Conservation (phyloP, 768 basidiomycete genomes). For the Chalciporus piperatus region DNA sequence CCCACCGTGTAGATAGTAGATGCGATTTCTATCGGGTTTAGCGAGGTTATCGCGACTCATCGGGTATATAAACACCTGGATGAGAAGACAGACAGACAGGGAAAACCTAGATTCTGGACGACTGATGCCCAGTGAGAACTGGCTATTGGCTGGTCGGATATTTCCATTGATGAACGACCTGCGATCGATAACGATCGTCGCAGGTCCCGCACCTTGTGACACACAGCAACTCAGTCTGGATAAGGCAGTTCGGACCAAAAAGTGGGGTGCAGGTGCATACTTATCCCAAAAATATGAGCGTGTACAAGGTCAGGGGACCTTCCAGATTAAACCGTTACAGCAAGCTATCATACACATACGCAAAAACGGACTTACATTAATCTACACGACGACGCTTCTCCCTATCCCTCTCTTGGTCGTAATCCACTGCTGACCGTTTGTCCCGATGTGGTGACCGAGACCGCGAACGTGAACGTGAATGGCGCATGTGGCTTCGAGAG, state of each 20-base stretch:
- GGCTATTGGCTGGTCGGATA: too few species aligned
- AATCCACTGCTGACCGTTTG: conserved; percentile 24
- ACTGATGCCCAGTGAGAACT: too few species aligned
- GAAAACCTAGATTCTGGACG: background rate
- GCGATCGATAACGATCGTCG: conserved; percentile 20
- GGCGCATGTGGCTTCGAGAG: conserved; percentile 14
- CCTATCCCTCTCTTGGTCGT: conserved; percentile 34
- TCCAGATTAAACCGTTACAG: background rate
- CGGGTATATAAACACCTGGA: conserved; percentile 15
- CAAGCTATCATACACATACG: background rate
- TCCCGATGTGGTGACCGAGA: conserved; percentile 34
- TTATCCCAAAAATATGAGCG: too few species aligned
- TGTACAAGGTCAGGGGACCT: background rate
- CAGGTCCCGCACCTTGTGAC: background rate
- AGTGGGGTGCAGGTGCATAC: too few species aligned
- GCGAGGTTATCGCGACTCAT: too few species aligned
- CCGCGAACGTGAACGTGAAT: conserved; percentile 26
- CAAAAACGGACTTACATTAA: conserved; percentile 29
- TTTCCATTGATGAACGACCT: too few species aligned
- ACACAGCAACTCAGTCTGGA: conserved; percentile 5
- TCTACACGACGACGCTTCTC: conserved; percentile 61
- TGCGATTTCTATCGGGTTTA: too few species aligned
- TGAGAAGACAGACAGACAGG: too few species aligned
- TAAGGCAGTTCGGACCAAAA: conserved; percentile 1
- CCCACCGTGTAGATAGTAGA: conserved; percentile 21